Evolutionary conservation across 163 green algal genomes (phyloP).

Genomic region (Scenedesmus sp.): DNA sequence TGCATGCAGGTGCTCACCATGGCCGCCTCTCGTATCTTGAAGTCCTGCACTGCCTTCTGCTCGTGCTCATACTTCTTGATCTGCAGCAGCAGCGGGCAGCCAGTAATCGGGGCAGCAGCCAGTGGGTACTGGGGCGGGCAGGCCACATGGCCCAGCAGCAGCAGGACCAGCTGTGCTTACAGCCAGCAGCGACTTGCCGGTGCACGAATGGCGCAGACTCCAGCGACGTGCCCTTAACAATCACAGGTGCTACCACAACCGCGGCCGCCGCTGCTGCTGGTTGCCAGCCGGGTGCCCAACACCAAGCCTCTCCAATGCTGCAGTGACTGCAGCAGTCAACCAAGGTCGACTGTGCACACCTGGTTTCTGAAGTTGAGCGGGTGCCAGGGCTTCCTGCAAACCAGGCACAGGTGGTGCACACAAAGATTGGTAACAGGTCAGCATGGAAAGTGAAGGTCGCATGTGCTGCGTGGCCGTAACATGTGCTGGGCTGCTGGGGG

Average conservation of each 20-base stretch:
- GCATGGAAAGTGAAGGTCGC: neutral
- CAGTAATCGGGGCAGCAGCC: neutral
- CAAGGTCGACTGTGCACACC: neutral
- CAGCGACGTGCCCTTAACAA: too few relatives aligned
- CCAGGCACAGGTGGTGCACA: neutral
- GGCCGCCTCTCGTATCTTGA: slow-evolving; percentile 66
- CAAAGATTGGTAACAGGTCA: neutral
- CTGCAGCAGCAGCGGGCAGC: slow-evolving; percentile 21
- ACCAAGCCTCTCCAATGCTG: too few relatives aligned
- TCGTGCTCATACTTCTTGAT: slow-evolving; percentile 76
- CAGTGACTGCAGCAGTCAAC: too few relatives aligned
- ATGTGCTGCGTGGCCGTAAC: neutral
- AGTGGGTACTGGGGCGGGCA: neutral
- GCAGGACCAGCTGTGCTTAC: too few relatives aligned
- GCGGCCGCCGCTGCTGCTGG: slow-evolving; percentile 62
- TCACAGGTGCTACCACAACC: too few relatives aligned
- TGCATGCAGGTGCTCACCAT: slow-evolving; percentile 60
- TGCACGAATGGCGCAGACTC: too few relatives aligned
- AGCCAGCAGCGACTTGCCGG: too few relatives aligned
- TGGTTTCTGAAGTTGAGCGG: slow-evolving; percentile 54
- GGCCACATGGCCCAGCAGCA: too few relatives aligned
- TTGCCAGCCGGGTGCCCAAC: too few relatives aligned
- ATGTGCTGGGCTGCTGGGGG: neutral
- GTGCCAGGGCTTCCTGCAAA: slow-evolving; percentile 41
- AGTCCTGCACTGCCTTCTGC: slow-evolving; percentile 63